phyloP scores from a whole-genome alignment of 2,329 filamentous ascomycete species.

The Cytospora piceae region DNA sequence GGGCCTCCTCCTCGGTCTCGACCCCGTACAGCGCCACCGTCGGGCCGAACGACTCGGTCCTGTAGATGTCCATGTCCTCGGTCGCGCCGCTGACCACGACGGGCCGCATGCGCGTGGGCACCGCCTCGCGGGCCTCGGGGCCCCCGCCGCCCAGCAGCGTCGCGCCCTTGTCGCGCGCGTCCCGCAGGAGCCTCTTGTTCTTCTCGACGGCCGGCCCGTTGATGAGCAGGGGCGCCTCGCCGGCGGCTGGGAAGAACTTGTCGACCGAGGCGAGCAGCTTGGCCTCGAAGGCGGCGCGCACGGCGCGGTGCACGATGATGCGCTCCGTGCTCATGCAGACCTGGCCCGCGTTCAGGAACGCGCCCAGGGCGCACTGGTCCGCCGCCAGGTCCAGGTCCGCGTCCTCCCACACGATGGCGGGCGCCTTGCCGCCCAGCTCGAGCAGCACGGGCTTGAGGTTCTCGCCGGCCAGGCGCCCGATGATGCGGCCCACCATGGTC shows the following conservation, averaged over 20 bases:
- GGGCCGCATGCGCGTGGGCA: constrained; percentile 53
- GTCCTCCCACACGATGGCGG: constrained; percentile 78
- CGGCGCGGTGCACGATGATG: constrained; percentile 60
- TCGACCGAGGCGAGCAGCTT: constrained; percentile 46
- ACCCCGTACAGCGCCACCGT: constrained; percentile 70
- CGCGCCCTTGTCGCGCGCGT: constrained; percentile 71
- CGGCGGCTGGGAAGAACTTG: constrained; percentile 55
- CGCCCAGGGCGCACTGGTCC: constrained; percentile 66
- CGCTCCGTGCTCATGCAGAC: constrained; percentile 87
- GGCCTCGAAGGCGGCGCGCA: constrained; percentile 51
- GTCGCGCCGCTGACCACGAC: constrained; percentile 64
- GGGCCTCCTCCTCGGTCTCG: constrained; percentile 70
- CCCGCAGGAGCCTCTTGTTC: constrained; percentile 67
- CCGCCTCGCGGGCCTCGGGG: constrained; percentile 37
- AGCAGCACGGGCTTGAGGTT: constrained; percentile 78
- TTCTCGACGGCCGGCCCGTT: constrained; percentile 67
- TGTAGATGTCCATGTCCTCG: constrained; percentile 74
- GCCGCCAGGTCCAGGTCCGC: constrained; percentile 77
- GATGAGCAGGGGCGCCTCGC: constrained; percentile 71
- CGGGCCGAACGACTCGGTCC: constrained; percentile 78
- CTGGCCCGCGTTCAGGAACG: constrained; percentile 76
- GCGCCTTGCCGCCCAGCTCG: constrained; percentile 83
- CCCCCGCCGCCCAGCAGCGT: constrained; percentile 47
- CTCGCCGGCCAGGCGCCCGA: constrained; percentile 71
- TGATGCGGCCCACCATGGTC: constrained; percentile 72